Evolutionary conservation across 345 rosid species (phyloP), one percentile per base, ranked within the genome.

Genomic region (Hibiscus tridactylites): DNA sequence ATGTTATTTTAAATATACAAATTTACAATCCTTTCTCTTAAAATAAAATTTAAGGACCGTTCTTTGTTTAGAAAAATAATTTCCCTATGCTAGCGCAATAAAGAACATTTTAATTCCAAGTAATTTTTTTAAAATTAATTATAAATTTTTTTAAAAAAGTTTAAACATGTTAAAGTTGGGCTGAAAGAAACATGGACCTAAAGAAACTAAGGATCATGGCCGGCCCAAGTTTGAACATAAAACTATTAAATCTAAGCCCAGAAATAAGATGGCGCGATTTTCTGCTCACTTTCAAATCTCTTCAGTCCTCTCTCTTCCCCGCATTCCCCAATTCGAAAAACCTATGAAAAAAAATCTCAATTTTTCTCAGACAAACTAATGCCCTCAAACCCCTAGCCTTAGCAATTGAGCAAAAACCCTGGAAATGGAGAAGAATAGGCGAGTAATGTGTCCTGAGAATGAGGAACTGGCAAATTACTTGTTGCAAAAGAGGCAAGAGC

Each of bases 401-500:
- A 33, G 15, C 47, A 17, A 31, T 28, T 62, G 0, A 29, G 58
- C 1, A 5, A 60, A 35, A 56, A 52, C 54, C 59, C 39, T 26
- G 72, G 72, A 8, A 5, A 91, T 91, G 97, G 90, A 84, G 77
- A 76, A 71, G 26, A 81, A 59, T 77, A 77, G 75, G 70, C 79
- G 87, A 56, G 90, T 83, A 19, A 3, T 74, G 61, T 88, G 93
- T 72, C 75, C 76, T 6, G 91, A 83, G 76, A 94, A 91, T 65
- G 86, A 84, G 77, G 90, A 76, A 49, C 80, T 91, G 66, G 93
- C 81, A 6, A 79, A 76, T 21, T 80, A 76, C 81, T 73, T 92
- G 87, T 54, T 83, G 78, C 87, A 78, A 77, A 90, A 85, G 88
- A 82, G 82, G 88, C 83, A 81, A 66, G 97, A 90, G 79, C 58